Evolutionary conservation across 352 stramenopile species (phyloP).

Genomic region (Pythium dissimile): DNA sequence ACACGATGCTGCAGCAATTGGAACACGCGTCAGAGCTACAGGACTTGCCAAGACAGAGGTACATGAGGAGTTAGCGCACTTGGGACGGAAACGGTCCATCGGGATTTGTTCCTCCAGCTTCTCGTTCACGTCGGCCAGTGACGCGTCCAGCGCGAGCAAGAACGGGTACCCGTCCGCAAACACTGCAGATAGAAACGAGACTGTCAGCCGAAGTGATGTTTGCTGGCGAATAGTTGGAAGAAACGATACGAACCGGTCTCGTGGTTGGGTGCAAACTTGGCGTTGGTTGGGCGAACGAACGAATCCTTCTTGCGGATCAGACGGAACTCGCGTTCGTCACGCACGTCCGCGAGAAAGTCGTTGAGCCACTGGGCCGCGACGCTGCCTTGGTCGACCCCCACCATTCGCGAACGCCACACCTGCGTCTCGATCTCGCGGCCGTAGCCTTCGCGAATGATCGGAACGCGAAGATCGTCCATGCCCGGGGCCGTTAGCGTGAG

Average conservation of each 20-base stretch:
- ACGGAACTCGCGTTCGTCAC: constrained; percentile 35
- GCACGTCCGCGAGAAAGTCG: constrained; percentile 38
- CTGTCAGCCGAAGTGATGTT: not conserved
- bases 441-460: constrained; percentile 33
- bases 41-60: not conserved
- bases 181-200: constrained; percentile 13
- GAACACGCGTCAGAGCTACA: not conserved
- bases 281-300: constrained; percentile 46
- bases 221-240: not conserved
- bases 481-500: constrained; percentile 58
- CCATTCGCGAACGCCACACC: constrained; percentile 59
- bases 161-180: constrained; percentile 84
- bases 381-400: constrained; percentile 62
- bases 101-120: constrained; percentile 45
- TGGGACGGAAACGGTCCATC: constrained; percentile 84
- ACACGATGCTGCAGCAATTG: constrained; percentile 48
- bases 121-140: constrained; percentile 58
- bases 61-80: constrained; percentile 31
- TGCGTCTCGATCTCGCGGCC: constrained; percentile 35
- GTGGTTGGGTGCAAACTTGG: constrained; percentile 59
- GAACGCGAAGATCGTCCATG: constrained; percentile 60
- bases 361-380: constrained; percentile 60
- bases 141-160: constrained; percentile 55
- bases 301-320: constrained; percentile 60
- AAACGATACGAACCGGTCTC: constrained; percentile 29